phyloP scores from a whole-genome alignment of 345 rosid species.

The Kernera saxatilis region DNA sequence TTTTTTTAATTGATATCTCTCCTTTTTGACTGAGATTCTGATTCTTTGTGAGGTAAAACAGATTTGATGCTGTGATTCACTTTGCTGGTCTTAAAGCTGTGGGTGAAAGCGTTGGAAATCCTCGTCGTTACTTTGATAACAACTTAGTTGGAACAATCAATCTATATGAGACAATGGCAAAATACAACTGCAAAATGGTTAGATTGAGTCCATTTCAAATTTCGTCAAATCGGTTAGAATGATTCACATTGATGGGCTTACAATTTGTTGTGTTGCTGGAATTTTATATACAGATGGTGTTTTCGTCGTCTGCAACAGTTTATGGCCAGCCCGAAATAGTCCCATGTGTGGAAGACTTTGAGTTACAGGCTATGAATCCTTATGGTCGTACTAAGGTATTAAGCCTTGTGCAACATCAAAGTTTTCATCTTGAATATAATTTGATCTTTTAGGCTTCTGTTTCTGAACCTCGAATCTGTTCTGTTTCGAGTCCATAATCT shows the following conservation, averaged over 20 bases:
- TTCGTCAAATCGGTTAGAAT: too few relatives aligned
- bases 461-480: not conserved
- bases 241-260: not conserved
- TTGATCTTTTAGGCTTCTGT: not conserved
- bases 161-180: conserved; percentile 64
- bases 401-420: not conserved
- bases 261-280: not conserved
- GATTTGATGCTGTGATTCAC: conserved; percentile 94
- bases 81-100: conserved; percentile 96
- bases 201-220: not conserved
- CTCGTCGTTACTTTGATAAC: conserved; percentile 78
- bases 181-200: conserved; percentile 70
- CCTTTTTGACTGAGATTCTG: not conserved
- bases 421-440: not conserved
- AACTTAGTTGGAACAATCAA: conserved; percentile 75
- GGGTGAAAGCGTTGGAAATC: conserved; percentile 74
- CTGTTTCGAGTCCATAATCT: not conserved
- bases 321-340: conserved; percentile 90
- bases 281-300: conserved; percentile 52
- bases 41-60: conserved; percentile 22
- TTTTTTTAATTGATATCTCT: not conserved
- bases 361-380: conserved; percentile 79
- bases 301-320: conserved; percentile 97
- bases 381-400: conserved; percentile 91
- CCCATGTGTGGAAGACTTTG: conserved; percentile 76